A percentile compares a stretch with the other conserved stretches of the same genome.
Conservation (phyloP, 352 stramenopile species). For the Pythium sukuiense region DNA sequence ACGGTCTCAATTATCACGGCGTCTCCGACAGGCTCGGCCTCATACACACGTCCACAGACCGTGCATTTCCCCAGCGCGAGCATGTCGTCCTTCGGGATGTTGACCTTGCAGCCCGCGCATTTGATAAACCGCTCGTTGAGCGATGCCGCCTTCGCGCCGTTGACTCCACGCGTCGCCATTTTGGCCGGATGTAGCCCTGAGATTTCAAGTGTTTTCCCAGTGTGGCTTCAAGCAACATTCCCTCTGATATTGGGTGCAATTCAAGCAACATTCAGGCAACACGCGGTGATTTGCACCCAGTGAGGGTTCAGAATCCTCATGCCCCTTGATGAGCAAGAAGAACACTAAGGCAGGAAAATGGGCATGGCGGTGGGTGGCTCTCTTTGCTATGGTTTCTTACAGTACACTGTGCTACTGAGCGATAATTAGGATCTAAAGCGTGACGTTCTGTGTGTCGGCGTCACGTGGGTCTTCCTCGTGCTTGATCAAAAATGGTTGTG, state of each 20-base stretch:
- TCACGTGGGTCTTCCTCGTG: neutral
- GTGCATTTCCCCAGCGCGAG: conserved; percentile 59
- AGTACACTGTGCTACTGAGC: conserved; percentile 1
- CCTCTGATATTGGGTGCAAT: neutral
- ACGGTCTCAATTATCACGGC: conserved; percentile 37
- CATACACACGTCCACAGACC: conserved; percentile 50
- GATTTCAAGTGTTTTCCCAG: neutral
- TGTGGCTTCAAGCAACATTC: conserved; percentile 10
- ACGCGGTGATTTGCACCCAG: neutral
- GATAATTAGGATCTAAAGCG: conserved; percentile 1
- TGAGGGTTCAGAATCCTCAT: neutral
- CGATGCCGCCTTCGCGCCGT: conserved; percentile 53
- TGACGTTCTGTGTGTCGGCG: neutral
- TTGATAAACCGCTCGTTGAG: conserved; percentile 84
- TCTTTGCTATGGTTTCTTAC: neutral
- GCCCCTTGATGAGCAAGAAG: neutral
- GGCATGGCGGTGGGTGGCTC: neutral
- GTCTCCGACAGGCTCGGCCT: conserved; percentile 31
- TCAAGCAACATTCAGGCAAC: conserved; percentile 4
- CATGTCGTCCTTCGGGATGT: conserved; percentile 81
- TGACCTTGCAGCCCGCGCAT: conserved; percentile 68
- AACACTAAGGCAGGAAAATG: neutral
- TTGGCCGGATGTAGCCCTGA: neutral
- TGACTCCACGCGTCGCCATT: conserved; percentile 49
- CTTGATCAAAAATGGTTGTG: conserved; percentile 3